Evolutionary conservation across 148 eudicot genomes (phyloP), one percentile per base, ranked within the genome.

Genomic region (Salicornia ramosissima): DNA sequence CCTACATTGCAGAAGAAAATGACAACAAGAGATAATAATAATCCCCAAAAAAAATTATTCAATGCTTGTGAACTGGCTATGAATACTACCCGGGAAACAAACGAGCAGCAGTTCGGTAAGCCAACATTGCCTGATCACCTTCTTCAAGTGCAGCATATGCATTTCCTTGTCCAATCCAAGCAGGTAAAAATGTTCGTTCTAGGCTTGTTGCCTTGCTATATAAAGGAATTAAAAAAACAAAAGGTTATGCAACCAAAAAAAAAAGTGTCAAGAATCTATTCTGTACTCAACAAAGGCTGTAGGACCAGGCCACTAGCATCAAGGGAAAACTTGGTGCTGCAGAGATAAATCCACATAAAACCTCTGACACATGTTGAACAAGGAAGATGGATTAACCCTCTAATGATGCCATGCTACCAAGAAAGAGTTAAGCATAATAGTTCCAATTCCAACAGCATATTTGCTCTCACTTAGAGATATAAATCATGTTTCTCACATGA

Each of bases 91-190:
- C 98, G 56, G 98, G 97, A 86, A 94, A 94, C 67, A 94, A 83
- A 78, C 98, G 92, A 84, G 92, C 92, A 77, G 97, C 97, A 79
- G 98, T 94, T 52, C 98, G 96, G 67, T 94, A 90, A 67, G 96
- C 86, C 72, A 92, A 75, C 98, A 94, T 94, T 60, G 98, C 98
- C 66, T 94, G 98, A 74, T 94, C 98, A 65, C 98, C 98, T 81
- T 94, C 98, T 83, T 94, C 98, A 78, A 86, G 83, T 59, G 97
- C 96, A 52, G 98, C 92, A 78, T 81, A 94, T 29, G 98, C 97
- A 87, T 94, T 94, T 30, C 98, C 98, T 71, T 80, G 86, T 66
- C 97, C 98, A 68, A 94, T 90, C 97, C 96, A 94, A 69, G 92
- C 96, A 68, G 98, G 89, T 64, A 84, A 82, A 82, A 87, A 90